These are phyloP conservation scores for Cryphonectria japonica DNA, from an alignment of 2,329 filamentous ascomycete genomes.

Conservation along the genomic window DNA sequence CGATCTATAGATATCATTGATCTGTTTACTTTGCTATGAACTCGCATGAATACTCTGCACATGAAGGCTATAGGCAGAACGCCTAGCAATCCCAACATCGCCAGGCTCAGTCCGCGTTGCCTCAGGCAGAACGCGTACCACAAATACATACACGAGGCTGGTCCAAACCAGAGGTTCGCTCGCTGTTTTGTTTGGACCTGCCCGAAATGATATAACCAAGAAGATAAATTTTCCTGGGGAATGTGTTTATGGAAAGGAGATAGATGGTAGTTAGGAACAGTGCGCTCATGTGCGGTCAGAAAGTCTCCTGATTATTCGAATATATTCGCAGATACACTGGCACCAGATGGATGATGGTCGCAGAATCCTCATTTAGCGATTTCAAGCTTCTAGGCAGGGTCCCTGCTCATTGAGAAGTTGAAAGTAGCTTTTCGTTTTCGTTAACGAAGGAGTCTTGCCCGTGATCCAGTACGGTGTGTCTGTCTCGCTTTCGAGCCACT, in stretches of 20 bases:
- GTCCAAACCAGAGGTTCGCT: background rate
- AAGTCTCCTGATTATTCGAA: too few relatives aligned
- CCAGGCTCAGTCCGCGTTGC: background rate
- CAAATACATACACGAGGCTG: background rate
- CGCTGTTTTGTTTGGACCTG: too few relatives aligned
- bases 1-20: constrained; percentile 15
- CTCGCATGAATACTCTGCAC: too few relatives aligned
- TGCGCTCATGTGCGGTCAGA: background rate
- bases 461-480: background rate
- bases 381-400: too few relatives aligned
- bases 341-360: too few relatives aligned
- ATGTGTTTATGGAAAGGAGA: background rate
- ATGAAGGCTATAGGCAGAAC: too few relatives aligned
- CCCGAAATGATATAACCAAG: background rate
- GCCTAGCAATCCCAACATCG: background rate
- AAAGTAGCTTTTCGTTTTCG: too few relatives aligned
- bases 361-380: too few relatives aligned
- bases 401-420: too few relatives aligned
- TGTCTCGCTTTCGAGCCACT: background rate
- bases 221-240: background rate
- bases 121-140: background rate
- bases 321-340: too few relatives aligned
- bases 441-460: background rate
- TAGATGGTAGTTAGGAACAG: background rate
- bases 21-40: background rate